Conservation (phyloP, 257 asterid species). For the Parsonsia alboflavescens region DNA sequence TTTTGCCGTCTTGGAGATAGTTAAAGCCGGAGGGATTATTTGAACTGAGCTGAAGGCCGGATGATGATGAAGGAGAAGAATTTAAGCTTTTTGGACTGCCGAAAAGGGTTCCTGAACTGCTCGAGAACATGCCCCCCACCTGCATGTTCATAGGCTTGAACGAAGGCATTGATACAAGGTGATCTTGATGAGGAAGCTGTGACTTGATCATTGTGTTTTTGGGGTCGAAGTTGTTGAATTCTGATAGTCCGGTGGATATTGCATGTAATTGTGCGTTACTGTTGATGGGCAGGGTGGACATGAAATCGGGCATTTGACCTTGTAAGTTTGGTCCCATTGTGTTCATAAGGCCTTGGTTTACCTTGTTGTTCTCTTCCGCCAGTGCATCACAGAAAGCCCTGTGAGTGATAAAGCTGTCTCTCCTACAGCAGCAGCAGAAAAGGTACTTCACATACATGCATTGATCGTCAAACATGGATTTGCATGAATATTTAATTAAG, state of each 20-base stretch:
- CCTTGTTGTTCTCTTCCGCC: slow-evolving; percentile 84
- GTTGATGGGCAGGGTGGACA: slow-evolving; percentile 40
- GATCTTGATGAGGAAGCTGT: slow-evolving; percentile 53
- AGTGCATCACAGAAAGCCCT: slow-evolving; percentile 90
- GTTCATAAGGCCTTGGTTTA: slow-evolving; percentile 47
- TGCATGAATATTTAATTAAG: too few species aligned
- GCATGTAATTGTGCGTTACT: slow-evolving; percentile 21
- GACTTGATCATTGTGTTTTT: slow-evolving; percentile 32
- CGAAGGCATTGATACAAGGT: slow-evolving; percentile 21
- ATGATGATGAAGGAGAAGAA: slow-evolving; percentile 53
- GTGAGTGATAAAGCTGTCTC: slow-evolving; percentile 95
- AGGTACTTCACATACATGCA: background rate
- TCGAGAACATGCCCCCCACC: slow-evolving; percentile 56
- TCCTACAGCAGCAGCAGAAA: slow-evolving; percentile 34
- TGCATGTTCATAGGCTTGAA: slow-evolving; percentile 75
- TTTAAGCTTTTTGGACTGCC: slow-evolving; percentile 55
- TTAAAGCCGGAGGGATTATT: slow-evolving; percentile 41
- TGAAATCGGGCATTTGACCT: slow-evolving; percentile 45
- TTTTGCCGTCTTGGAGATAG: slow-evolving; percentile 42
- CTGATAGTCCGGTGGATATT: slow-evolving; percentile 42
- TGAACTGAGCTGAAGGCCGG: slow-evolving; percentile 80
- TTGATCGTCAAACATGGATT: background rate
- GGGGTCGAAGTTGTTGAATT: slow-evolving; percentile 41
- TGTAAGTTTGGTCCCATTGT: slow-evolving; percentile 32
- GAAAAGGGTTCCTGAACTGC: slow-evolving; percentile 47